phyloP scores from a whole-genome alignment of 1,284 basidiomycete species.

The Cystobasidium slooffiae region DNA sequence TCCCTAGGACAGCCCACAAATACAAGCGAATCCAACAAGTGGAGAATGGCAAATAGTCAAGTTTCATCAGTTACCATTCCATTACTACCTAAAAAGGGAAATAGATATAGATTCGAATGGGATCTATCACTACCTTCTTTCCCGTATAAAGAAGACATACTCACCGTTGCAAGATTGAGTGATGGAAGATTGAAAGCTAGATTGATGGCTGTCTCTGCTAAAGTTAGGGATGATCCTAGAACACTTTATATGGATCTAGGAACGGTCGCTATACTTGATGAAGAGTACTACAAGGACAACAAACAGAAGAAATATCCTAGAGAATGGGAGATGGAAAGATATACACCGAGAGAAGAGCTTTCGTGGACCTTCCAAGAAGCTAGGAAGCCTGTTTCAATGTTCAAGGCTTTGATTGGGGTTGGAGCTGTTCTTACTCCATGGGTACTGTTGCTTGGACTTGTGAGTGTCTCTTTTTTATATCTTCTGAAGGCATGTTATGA shows the following conservation, averaged over 20 bases:
- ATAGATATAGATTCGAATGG: constrained; percentile 42
- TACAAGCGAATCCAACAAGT: constrained; percentile 1
- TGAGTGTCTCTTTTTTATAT: neutral
- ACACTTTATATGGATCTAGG: constrained; percentile 15
- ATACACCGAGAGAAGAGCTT: constrained; percentile 11
- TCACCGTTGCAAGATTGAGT: constrained; percentile 17
- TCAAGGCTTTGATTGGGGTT: constrained; percentile 32
- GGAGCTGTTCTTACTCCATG: constrained; percentile 34
- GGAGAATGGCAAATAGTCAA: constrained; percentile 30
- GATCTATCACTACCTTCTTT: constrained; percentile 19
- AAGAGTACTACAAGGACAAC: constrained; percentile 11
- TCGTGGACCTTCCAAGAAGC: constrained; percentile 33
- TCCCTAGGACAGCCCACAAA: neutral
- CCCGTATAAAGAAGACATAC: constrained; percentile 23
- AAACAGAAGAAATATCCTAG: constrained; percentile 29
- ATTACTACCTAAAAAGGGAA: constrained; percentile 36
- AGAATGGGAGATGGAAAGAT: constrained; percentile 43
- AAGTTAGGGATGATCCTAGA: neutral
- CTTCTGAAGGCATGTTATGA: neutral
- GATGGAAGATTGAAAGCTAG: constrained; percentile 30
- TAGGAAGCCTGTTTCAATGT: constrained; percentile 10
- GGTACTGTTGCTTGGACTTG: constrained; percentile 27
- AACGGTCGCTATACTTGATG: constrained; percentile 26
- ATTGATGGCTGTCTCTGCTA: constrained; percentile 7
- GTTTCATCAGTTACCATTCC: constrained; percentile 22